These are phyloP conservation scores for Aspergillus pseudotamarii DNA, from an alignment of 2,329 filamentous ascomycete species.

Conservation along the genomic window DNA sequence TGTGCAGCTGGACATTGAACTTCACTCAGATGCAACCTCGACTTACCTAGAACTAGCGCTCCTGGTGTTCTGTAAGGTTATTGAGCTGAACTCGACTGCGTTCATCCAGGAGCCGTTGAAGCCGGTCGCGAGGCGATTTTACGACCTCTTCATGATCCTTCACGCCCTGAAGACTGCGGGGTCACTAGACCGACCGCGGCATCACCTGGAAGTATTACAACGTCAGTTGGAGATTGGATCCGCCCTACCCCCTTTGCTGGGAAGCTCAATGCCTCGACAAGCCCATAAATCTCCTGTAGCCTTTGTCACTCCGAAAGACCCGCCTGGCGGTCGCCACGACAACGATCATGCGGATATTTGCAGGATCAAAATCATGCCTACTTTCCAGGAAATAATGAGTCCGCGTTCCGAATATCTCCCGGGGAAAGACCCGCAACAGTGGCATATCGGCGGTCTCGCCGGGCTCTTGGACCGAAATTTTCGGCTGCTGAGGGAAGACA, in stretches of 20 bases:
- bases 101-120: constrained; percentile 31
- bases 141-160: constrained; percentile 17
- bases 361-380: constrained; percentile 40
- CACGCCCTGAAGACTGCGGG: constrained; percentile 4
- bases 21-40: background rate
- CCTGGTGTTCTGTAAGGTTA: constrained; percentile 30
- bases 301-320: constrained; percentile 19
- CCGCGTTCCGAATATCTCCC: constrained; percentile 37
- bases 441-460: constrained; percentile 28
- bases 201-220: constrained; percentile 21
- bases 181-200: constrained; percentile 17
- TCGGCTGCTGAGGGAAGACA: constrained; percentile 41
- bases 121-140: constrained; percentile 20
- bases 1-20: constrained; percentile 12
- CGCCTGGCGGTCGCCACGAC: constrained; percentile 38
- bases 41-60: constrained; percentile 25
- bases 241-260: background rate
- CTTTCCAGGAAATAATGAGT: constrained; percentile 35
- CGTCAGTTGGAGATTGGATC: constrained; percentile 27
- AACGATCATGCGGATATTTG: constrained; percentile 41
- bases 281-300: background rate
- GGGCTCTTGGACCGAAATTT: constrained; percentile 41
- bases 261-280: background rate
- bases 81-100: constrained; percentile 44
- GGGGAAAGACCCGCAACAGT: constrained; percentile 31